Base-by-base conservation (phyloP, 352 stramenopile genomes). In the Phytophthora chlamydospora region DNA sequence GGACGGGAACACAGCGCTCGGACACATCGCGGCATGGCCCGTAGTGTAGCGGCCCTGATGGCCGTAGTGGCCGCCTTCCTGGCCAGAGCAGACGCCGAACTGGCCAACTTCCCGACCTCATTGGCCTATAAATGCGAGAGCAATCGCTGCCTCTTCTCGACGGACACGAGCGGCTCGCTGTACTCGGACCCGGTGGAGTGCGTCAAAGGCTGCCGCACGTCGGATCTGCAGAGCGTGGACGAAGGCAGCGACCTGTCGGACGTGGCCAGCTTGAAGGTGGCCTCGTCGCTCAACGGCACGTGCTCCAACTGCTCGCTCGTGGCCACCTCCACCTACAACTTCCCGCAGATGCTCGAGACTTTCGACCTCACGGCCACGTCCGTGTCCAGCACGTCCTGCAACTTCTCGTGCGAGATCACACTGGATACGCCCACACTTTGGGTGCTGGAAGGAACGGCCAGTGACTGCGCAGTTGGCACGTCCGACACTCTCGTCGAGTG, bases 231-330 rank as follows among this genome's bases (percentile, higher is more conserved):
- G 51, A 80, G 62, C 50, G 67, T 82, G 58, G 68, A 72, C 39
- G 73, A 75, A 46, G 70, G 66, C 35, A 80, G 63, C 49, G 57
- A 70, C 43, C 76, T 92, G n/a, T 77, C 55, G 14, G 79, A 90
- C 49, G 62, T 72, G 31, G 62, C 71, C n/a, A 64, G 36, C 32
- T 74, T 93, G 41, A 66, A 39, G 8, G 62, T 93, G 36, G 41
- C 39, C 2, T 84, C 84, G 38, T 79, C 68, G n/a, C 64, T 81
- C 13, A 85, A 89, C 31, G 85, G 85, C 61, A 94, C 83, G 53
- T 94, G 85, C 42, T 54, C 55, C 31, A 78, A 90, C 63, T 94
- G 85, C 58, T 80, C 79, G 42, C 69, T 90, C 45, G 66, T 85
- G 31, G 63, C 78, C 7, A 41, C 58, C 33, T 89, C 81, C 42